Evolutionary conservation across 1,139 yeast genomes (phyloP), one percentile per base, ranked within the genome.

Genomic region (Meyerozyma guilliermondii): DNA sequence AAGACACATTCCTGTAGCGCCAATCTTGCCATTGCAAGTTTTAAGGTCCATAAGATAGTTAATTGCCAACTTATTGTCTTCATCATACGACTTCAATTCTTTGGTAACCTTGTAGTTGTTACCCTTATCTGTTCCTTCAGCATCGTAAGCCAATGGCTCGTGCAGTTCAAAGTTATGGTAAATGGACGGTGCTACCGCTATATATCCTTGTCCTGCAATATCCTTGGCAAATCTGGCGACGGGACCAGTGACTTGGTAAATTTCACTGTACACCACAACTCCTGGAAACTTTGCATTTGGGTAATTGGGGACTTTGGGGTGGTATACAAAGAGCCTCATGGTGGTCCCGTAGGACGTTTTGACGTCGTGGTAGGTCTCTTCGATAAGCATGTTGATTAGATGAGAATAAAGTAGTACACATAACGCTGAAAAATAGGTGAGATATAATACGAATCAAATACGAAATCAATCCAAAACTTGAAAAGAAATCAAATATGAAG

Each of bases 1-100:
- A 18, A 86, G 76, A 58, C 95, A 86, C 91, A 86, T 86, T 20
- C 95, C 95, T 2, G 92, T 83, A 41, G 91, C 83, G 24, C 94
- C 95, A 50, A 84, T 75, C 47, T 73, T 77, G 37, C 92, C 92
- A 49, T 78, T 82, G 58, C 87, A 85, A 3, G 87, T 83, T 2
- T 74, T 68, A 48, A 85, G 67, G 3, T 74, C 56, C 41, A 62
- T 59, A 48, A 86, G 69, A 53, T 83, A 80, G 54, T 83, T 88
- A 52, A 85, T 71, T 22, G 87, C 72, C 47, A 85, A 64, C 39
- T 64, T 69, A 54, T 76, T 80, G 60, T 86, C 95, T 58, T 85
- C 94, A 53, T 86, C 95, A 56, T 86, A 86, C 2, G 89, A 81
- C 48, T 68, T 74, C 48, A 86, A 58, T 28, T 85, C 86, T 60